Conservation (phyloP, 148 eudicot genomes). For the Vaccinium myrtillus region DNA sequence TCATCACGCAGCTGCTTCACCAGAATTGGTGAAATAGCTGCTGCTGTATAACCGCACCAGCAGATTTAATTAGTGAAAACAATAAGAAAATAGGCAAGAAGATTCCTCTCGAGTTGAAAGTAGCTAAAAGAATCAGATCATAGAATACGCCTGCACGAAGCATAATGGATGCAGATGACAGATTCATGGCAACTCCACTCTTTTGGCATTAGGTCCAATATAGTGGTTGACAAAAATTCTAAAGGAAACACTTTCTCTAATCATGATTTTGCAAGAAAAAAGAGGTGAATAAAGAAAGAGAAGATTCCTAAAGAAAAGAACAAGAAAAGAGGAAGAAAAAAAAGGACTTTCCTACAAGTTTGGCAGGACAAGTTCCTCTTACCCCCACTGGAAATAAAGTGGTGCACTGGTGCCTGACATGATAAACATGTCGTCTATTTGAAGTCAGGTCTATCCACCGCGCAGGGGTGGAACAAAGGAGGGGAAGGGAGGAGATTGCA, state of each 20-base stretch:
- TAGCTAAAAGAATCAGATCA: conserved; percentile 11
- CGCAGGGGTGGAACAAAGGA: too few species aligned
- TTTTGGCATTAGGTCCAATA: not conserved
- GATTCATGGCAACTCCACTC: not conserved
- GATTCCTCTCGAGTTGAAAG: not conserved
- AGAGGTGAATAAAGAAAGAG: not conserved
- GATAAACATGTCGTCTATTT: not conserved
- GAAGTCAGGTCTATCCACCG: not conserved
- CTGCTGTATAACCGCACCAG: conserved; percentile 33
- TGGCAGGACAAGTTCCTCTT: not conserved
- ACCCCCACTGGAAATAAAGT: not conserved
- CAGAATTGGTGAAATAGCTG: conserved; percentile 73
- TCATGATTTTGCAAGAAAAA: not conserved
- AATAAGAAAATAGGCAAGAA: not conserved
- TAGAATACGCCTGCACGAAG: not conserved
- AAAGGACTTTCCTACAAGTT: not conserved
- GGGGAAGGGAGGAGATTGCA: too few species aligned
- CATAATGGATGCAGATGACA: not conserved
- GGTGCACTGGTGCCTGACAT: not conserved
- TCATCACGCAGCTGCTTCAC: conserved; percentile 92
- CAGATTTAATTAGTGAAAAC: not conserved
- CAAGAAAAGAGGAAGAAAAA: not conserved
- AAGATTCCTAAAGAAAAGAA: not conserved
- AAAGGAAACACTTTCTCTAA: not conserved
- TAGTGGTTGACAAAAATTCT: not conserved